Conservation (phyloP, 2,329 filamentous ascomycete species). For the Trichoderma afroharzianum region DNA sequence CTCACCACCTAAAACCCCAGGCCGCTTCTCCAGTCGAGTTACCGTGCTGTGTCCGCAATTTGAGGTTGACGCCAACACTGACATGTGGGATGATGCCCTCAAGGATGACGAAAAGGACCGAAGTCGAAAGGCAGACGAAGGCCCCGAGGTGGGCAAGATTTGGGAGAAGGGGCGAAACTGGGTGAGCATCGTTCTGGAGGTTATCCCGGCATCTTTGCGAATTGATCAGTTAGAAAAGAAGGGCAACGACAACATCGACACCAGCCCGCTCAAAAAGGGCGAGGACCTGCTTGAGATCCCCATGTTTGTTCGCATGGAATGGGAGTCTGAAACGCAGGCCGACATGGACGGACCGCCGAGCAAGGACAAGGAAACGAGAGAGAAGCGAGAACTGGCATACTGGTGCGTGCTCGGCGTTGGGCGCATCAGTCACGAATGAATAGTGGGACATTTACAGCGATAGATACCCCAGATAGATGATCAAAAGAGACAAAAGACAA, state of each 20-base stretch:
- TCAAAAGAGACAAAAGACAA: conserved; percentile 15
- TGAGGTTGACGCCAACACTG: conserved; percentile 88
- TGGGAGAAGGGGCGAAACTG: conserved; percentile 93
- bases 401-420: conserved; percentile 93
- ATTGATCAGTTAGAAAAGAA: conserved; percentile 33
- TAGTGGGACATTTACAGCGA: conserved; percentile 16
- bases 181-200: conserved; percentile 90
- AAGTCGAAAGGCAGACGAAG: conserved; percentile 42
- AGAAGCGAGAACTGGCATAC: conserved; percentile 86
- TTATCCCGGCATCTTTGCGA: conserved; percentile 62
- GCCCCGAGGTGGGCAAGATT: conserved; percentile 86
- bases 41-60: conserved; percentile 94
- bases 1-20: conserved; percentile 75
- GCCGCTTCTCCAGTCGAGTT: conserved; percentile 71
- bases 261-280: conserved; percentile 51
- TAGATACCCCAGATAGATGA: conserved; percentile 41
- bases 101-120: conserved; percentile 47
- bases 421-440: conserved; percentile 58
- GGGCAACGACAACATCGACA: conserved; percentile 38
- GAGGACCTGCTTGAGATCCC: conserved; percentile 80
- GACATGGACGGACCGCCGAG: conserved; percentile 55
- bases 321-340: conserved; percentile 69
- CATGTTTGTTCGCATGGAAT: conserved; percentile 88
- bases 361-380: conserved; percentile 60
- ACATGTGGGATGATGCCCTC: conserved; percentile 82